phyloP scores from a whole-genome alignment of 352 stramenopile genomes.

The Blastocystis sp. region DNA sequence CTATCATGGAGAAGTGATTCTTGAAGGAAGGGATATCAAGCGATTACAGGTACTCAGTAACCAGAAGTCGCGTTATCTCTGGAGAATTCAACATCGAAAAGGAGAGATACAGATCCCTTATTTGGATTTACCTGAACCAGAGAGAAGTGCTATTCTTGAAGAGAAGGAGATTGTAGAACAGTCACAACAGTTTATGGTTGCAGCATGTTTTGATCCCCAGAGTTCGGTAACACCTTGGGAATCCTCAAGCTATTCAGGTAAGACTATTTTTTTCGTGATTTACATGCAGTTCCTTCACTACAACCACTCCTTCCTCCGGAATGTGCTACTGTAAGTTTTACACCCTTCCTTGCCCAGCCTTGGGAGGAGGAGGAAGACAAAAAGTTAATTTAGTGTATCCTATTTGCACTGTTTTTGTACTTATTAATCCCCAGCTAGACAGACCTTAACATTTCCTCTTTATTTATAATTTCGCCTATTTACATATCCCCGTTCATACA shows the following conservation, averaged over 20 bases:
- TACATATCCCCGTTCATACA: too few species aligned
- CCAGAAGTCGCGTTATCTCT: neutral
- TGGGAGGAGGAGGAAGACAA: too few species aligned
- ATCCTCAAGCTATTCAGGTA: neutral
- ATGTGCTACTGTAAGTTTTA: neutral
- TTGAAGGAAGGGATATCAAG: neutral
- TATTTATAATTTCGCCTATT: too few species aligned
- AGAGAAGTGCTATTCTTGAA: neutral
- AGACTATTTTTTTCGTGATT: too few species aligned
- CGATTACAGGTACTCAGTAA: neutral
- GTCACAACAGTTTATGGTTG: neutral
- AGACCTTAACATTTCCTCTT: too few species aligned
- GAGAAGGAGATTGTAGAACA: neutral
- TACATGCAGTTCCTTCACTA: neutral
- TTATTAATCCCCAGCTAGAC: too few species aligned
- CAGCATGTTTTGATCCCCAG: neutral
- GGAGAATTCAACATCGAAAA: neutral
- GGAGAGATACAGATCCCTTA: neutral
- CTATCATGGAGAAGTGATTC: constrained; percentile 39
- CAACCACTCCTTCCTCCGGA: neutral
- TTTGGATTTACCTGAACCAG: constrained; percentile 3
- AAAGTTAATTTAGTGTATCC: too few species aligned
- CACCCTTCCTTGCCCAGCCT: too few species aligned
- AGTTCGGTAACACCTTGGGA: neutral
- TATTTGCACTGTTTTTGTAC: too few species aligned